These are phyloP conservation scores for Peronosclerospora sorghi DNA, from an alignment of 352 stramenopile genomes.

Conservation along the genomic window DNA sequence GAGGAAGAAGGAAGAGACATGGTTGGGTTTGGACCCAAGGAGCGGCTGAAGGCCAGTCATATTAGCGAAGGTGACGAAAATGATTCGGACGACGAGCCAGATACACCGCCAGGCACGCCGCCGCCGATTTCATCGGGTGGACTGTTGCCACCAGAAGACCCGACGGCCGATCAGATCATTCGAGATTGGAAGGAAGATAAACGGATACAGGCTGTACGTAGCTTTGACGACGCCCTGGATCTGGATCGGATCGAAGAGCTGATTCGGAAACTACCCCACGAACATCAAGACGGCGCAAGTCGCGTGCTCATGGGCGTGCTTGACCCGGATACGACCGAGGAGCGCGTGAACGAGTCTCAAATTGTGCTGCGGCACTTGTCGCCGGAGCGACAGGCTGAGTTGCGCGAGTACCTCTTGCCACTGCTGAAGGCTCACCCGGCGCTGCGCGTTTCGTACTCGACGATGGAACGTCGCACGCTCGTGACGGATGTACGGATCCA, in stretches of 20 bases:
- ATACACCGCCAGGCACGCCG: conserved; percentile 65
- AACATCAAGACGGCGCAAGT: conserved; percentile 47
- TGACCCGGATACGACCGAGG: conserved; percentile 26
- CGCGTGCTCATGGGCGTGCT: conserved; percentile 51
- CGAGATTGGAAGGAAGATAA: conserved; percentile 60
- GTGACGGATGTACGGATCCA: conserved; percentile 71
- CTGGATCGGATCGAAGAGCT: conserved; percentile 30
- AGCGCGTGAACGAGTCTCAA: too few relatives aligned
- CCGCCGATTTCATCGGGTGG: conserved; percentile 51
- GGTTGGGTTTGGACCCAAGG: conserved; percentile 36
- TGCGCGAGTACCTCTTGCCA: conserved; percentile 52
- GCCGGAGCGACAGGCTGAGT: conserved; percentile 38
- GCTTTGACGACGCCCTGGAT: conserved; percentile 31
- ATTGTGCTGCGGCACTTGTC: conserved; percentile 54
- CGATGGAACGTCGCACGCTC: conserved; percentile 56
- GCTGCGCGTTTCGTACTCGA: conserved; percentile 55
- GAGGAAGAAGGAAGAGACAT: conserved; percentile 24
- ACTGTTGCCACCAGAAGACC: conserved; percentile 38
- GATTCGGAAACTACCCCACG: conserved; percentile 55
- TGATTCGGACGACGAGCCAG: conserved; percentile 37
- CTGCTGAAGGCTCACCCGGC: conserved; percentile 62
- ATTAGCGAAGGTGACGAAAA: conserved; percentile 21
- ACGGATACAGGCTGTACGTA: conserved; percentile 33
- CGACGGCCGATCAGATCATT: conserved; percentile 44
- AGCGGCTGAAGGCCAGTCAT: conserved; percentile 20